Percentiles rank a stretch among this genome's conserved stretches.
Conservation (phyloP, 192 early-diverging fungal species). For the Pilaira anomala region DNA sequence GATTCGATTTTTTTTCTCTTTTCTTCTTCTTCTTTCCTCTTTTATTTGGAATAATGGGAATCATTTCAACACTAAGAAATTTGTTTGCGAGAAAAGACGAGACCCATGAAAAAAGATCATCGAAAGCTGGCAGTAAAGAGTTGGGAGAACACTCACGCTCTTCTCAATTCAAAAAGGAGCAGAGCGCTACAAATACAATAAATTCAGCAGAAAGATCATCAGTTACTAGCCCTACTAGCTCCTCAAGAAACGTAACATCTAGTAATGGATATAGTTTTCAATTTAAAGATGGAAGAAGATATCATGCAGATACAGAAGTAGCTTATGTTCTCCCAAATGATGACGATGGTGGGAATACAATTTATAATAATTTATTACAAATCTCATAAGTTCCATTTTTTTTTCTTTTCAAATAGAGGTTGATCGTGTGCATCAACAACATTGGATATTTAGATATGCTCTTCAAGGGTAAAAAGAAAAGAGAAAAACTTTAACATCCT, state of each 20-base stretch:
- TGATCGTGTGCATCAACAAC: constrained; percentile 19
- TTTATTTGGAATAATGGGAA: too few relatives aligned
- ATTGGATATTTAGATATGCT: constrained; percentile 23
- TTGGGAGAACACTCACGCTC: too few relatives aligned
- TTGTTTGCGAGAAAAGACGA: too few relatives aligned
- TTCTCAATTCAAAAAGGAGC: too few relatives aligned
- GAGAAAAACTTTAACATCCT: neutral
- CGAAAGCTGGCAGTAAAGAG: too few relatives aligned
- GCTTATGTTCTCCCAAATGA: constrained; percentile 50
- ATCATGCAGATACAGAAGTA: constrained; percentile 36
- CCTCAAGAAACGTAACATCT: neutral
- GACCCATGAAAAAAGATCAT: too few relatives aligned
- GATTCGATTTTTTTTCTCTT: too few relatives aligned
- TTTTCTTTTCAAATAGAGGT: constrained; percentile 4
- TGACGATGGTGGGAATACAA: constrained; percentile 35
- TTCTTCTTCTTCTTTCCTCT: too few relatives aligned
- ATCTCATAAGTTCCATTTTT: neutral
- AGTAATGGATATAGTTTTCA: neutral
- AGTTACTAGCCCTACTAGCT: too few relatives aligned
- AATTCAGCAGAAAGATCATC: too few relatives aligned
- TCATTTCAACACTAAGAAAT: too few relatives aligned
- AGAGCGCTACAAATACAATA: too few relatives aligned
- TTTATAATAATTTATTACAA: neutral
- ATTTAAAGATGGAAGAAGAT: constrained; percentile 30
- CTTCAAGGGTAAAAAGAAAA: constrained; percentile 19